Base-by-base conservation (phyloP, 177 flowering plant genomes). In the Vitis hybrid region DNA sequence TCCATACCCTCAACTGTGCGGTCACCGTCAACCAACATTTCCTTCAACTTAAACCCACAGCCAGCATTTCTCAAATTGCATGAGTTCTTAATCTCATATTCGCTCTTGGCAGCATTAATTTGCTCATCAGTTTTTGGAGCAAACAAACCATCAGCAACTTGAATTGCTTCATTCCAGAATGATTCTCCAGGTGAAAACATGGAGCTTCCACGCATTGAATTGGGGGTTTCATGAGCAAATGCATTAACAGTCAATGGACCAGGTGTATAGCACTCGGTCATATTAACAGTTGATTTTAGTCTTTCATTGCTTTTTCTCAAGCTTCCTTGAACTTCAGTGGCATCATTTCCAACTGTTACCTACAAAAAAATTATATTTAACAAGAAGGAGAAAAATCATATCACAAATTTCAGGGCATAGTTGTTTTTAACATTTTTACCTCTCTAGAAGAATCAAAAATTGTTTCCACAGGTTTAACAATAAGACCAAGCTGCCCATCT, bases 111-210 rank as follows among this genome's bases (percentile, higher is more conserved):
- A 65, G 59, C 39, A 72, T 51, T 57, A 53, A 29, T 50, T 63
- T 78, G 75, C 76, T 75, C 76, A 9, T 19, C 74, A 66, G 60
- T 72, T 48, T 72, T 63, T 59, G 84, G 84, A 68, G 60, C 77
- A 78, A 76, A 72, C 61, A 90, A 70, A 65, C 90, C 93, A 85
- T 95, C 99, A 51, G 85, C 98, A 66, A 95, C 76, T 82, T 84
- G 82, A 57, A 95, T 87, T 69, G 97, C 99, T 81, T 95, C 99
- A 68, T 85, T 80, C 98, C 99, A 95, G 60, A 95, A 95, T 68
- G 84, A 84, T 74, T 95, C 99, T 74, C 99, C 99, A 60, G 98
- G 99, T 73, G 99, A 95, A 83, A 90, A 84, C 12, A 84, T 72
- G 52, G 92, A 90, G 79, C 87, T 85, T 63, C 97, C 88, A 66